These are phyloP conservation scores for Fusarium sp. DNA, from an alignment of 2,329 filamentous ascomycete genomes.

Conservation along the genomic window DNA sequence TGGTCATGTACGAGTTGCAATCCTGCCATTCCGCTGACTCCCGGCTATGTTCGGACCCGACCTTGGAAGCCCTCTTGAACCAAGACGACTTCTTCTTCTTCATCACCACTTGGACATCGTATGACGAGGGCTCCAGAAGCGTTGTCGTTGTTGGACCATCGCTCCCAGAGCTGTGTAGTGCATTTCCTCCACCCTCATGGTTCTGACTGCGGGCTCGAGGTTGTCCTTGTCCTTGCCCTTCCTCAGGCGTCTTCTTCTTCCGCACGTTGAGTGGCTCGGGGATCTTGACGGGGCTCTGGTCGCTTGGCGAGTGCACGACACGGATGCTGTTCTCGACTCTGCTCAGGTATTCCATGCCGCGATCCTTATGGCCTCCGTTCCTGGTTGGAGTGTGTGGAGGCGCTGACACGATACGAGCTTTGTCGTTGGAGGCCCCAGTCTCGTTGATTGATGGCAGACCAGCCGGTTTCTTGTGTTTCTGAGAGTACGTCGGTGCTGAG, in stretches of 20 bases:
- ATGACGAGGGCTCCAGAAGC: conserved; percentile 24
- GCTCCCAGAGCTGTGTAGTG: conserved; percentile 10
- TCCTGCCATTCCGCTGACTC: conserved; percentile 45
- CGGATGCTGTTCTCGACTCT: conserved; percentile 65
- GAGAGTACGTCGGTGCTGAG: conserved; percentile 64
- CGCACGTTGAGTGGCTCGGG: conserved; percentile 57
- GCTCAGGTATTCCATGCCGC: conserved; percentile 59
- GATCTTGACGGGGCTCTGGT: conserved; percentile 48
- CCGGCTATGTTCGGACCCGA: conserved; percentile 39
- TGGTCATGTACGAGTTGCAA: conserved; percentile 41
- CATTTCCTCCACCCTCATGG: conserved; percentile 24
- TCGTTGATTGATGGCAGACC: conserved; percentile 65
- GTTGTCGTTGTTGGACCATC: conserved; percentile 19
- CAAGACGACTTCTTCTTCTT: conserved; percentile 63
- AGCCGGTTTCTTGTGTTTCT: conserved; percentile 53
- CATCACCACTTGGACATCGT: conserved; percentile 29
- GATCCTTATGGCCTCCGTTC: conserved; percentile 48
- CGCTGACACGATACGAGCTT: conserved; percentile 61
- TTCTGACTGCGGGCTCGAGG: conserved; percentile 26
- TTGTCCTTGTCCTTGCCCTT: conserved; percentile 37
- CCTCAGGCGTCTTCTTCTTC: conserved; percentile 55
- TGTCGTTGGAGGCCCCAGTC: conserved; percentile 51
- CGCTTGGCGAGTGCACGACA: conserved; percentile 63
- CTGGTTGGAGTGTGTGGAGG: conserved; percentile 54
- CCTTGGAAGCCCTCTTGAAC: conserved; percentile 64